phyloP scores from a whole-genome alignment of 83 land plant genomes.

The Larix sibirica region DNA sequence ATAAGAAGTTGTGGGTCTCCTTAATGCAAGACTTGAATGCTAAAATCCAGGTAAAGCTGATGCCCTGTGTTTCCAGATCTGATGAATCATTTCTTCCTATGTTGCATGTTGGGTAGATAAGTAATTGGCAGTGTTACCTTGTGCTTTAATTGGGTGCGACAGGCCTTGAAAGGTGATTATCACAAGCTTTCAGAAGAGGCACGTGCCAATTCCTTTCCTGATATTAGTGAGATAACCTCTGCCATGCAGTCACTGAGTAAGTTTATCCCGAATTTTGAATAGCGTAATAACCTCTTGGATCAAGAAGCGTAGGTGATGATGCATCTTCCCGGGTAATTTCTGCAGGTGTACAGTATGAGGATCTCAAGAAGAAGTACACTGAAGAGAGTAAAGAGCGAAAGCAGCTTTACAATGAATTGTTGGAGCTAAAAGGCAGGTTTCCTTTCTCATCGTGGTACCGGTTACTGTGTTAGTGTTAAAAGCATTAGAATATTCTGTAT shows the following conservation, averaged over 20 bases:
- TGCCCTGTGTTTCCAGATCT: background rate
- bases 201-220: constrained; percentile 57
- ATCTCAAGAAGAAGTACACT: constrained; percentile 45
- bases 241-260: constrained; percentile 55
- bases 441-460: background rate
- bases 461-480: background rate
- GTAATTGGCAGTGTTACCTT: background rate
- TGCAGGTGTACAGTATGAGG: constrained; percentile 56
- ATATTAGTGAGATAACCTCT: constrained; percentile 48
- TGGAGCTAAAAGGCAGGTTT: constrained; percentile 82
- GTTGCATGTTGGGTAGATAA: background rate
- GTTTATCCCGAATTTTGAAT: constrained; percentile 5
- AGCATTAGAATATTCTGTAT: background rate
- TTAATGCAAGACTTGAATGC: constrained; percentile 31
- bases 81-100: background rate
- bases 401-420: constrained; percentile 78
- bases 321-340: background rate
- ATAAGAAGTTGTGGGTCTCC: constrained; percentile 30
- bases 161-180: constrained; percentile 17
- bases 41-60: constrained; percentile 36
- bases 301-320: background rate
- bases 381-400: constrained; percentile 50
- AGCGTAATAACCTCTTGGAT: background rate
- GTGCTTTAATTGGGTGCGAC: background rate
- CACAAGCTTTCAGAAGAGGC: constrained; percentile 42